Evolutionary conservation across 805 yeast species (phyloP).

Genomic region (Metschnikowia aberdeeniae): DNA sequence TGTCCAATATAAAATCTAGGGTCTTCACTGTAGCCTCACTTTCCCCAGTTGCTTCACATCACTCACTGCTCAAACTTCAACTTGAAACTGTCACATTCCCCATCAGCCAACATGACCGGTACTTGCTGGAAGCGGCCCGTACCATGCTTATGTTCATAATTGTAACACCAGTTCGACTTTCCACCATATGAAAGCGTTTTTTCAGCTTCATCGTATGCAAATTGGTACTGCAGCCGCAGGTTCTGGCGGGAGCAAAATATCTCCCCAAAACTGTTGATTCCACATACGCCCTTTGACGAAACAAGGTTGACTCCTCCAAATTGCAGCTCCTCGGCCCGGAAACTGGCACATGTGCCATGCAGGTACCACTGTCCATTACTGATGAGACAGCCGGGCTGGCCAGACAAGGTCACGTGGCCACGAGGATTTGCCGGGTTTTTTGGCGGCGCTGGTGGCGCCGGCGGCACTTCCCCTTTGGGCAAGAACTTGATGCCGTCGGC

Average conservation of each 20-base stretch:
- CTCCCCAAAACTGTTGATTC: slow-evolving; percentile 19
- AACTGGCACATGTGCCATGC: slow-evolving; percentile 83
- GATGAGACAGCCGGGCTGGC: slow-evolving; percentile 71
- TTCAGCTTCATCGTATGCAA: slow-evolving; percentile 46
- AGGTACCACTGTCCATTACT: slow-evolving; percentile 82
- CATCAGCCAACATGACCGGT: slow-evolving; percentile 43
- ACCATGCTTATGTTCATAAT: slow-evolving; percentile 14
- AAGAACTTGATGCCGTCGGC: slow-evolving; percentile 60
- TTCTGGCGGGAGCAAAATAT: slow-evolving; percentile 14
- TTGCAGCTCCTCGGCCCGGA: slow-evolving; percentile 48
- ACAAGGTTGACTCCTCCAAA: slow-evolving; percentile 71
- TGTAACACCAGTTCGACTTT: slow-evolving; percentile 61
- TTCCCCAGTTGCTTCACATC: no score
- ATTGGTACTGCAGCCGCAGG: slow-evolving; percentile 43
- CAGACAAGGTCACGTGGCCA: slow-evolving; percentile 44
- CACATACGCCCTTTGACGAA: slow-evolving; percentile 75
- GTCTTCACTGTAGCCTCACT: no score
- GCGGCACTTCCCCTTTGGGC: slow-evolving; percentile 52
- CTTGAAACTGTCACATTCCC: slow-evolving; percentile 13
- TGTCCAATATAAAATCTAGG: no score
- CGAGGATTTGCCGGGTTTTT: slow-evolving; percentile 12
- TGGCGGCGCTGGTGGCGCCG: slow-evolving; percentile 13
- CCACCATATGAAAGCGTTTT: slow-evolving; percentile 60
- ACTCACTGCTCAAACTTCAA: background rate
- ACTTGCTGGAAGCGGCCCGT: slow-evolving; percentile 41